A percentile compares a stretch with the other conserved stretches of the same genome.
phyloP scores from a whole-genome alignment of 345 rosid species.

The Leavenworthia alabamica region DNA sequence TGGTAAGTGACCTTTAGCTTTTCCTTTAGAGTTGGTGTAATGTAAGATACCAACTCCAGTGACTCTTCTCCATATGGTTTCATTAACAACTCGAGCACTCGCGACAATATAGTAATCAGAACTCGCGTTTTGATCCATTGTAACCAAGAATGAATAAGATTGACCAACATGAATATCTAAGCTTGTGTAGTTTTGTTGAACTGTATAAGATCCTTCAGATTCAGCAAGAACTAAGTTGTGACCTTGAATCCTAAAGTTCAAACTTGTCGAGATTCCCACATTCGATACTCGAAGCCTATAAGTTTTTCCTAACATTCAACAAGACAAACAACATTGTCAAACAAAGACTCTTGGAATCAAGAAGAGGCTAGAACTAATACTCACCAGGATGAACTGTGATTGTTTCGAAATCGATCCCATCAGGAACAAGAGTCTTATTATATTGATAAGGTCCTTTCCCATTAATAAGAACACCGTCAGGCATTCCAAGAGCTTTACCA shows the following conservation, averaged over 20 bases:
- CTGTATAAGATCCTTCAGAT: slow-evolving; percentile 91
- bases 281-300: slow-evolving; percentile 87
- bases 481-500: slow-evolving; percentile 93
- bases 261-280: slow-evolving; percentile 84
- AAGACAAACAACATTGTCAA: neutral
- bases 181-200: slow-evolving; percentile 95
- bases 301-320: slow-evolving; percentile 49
- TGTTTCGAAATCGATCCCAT: slow-evolving; percentile 64
- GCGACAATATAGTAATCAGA: slow-evolving; percentile 96
- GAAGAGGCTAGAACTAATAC: neutral
- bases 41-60: slow-evolving; percentile 91
- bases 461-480: slow-evolving; percentile 90
- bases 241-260: slow-evolving; percentile 93
- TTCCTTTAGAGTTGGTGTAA: slow-evolving; percentile 91
- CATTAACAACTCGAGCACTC: slow-evolving; percentile 86
- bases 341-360: neutral
- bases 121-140: slow-evolving; percentile 97
- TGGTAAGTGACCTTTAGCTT: slow-evolving; percentile 82
- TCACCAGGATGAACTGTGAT: slow-evolving; percentile 90
- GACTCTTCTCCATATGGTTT: slow-evolving; percentile 81
- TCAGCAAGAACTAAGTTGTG: slow-evolving; percentile 90
- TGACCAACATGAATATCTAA: slow-evolving; percentile 98
- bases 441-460: slow-evolving; percentile 97
- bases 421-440: slow-evolving; percentile 77
- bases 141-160: slow-evolving; percentile 78